Conservation (phyloP, 306 rosid species). For the Datisca glomerata region DNA sequence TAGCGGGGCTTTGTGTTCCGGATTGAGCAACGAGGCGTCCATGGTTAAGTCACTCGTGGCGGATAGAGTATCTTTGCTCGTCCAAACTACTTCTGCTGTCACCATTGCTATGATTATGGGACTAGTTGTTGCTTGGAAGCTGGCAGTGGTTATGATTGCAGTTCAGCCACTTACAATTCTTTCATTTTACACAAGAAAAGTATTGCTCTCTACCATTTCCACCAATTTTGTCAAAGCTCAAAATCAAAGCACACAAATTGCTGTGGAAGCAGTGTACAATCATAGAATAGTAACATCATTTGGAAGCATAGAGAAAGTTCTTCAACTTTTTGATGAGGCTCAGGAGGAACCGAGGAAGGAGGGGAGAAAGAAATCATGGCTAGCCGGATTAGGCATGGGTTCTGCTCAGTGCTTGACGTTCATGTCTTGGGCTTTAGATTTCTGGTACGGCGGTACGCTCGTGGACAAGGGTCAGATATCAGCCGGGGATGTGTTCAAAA, state of each 20-base stretch:
- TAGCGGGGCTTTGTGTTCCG: slow-evolving; percentile 78
- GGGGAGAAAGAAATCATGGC: slow-evolving; percentile 77
- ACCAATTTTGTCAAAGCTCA: slow-evolving; percentile 67
- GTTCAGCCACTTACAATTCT: slow-evolving; percentile 78
- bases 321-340: slow-evolving; percentile 58
- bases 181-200: slow-evolving; percentile 79
- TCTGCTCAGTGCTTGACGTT: slow-evolving; percentile 92
- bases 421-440: slow-evolving; percentile 95
- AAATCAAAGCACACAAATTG: slow-evolving; percentile 77
- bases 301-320: slow-evolving; percentile 47
- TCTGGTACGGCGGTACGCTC: slow-evolving; percentile 89
- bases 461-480: slow-evolving; percentile 59
- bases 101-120: slow-evolving; percentile 86
- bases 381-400: slow-evolving; percentile 92
- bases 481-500: slow-evolving; percentile 87
- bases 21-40: slow-evolving; percentile 81
- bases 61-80: slow-evolving; percentile 59
- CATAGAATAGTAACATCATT: slow-evolving; percentile 79
- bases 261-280: slow-evolving; percentile 84
- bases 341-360: slow-evolving; percentile 83
- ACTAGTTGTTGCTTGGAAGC: slow-evolving; percentile 80
- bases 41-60: slow-evolving; percentile 91
- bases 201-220: slow-evolving; percentile 62
- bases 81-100: slow-evolving; percentile 81
- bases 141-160: slow-evolving; percentile 83